phyloP scores from a whole-genome alignment of 1,284 basidiomycete genomes.

The Ceratobasidium sp. region DNA sequence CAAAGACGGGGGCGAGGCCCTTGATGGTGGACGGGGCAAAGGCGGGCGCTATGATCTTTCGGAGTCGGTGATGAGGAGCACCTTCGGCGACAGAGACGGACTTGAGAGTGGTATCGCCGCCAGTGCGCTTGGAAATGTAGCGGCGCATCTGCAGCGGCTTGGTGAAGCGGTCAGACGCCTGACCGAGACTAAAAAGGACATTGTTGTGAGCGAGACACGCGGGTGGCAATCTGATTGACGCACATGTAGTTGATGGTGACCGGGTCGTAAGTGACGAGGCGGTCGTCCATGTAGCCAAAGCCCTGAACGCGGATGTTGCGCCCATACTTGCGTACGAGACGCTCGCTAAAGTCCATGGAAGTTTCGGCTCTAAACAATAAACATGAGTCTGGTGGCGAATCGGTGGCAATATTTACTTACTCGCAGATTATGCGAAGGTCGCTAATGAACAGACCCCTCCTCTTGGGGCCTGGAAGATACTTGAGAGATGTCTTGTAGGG shows the following conservation, averaged over 20 bases:
- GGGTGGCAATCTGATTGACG: constrained; percentile 11
- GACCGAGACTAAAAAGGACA: constrained; percentile 24
- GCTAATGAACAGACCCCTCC: constrained; percentile 43
- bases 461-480: constrained; percentile 44
- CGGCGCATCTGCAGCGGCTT: constrained; percentile 46
- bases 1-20: constrained; percentile 70
- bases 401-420: constrained; percentile 10
- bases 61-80: constrained; percentile 38
- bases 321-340: constrained; percentile 45
- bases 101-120: constrained; percentile 31
- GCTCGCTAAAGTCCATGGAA: constrained; percentile 43
- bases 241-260: constrained; percentile 48
- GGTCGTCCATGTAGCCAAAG: constrained; percentile 45
- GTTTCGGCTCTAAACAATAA: constrained; percentile 28
- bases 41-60: constrained; percentile 57
- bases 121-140: constrained; percentile 40
- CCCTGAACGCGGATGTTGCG: constrained; percentile 46
- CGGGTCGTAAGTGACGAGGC: constrained; percentile 47
- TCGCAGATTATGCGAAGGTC: constrained; percentile 43
- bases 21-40: constrained; percentile 68
- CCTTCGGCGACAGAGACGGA: constrained; percentile 45
- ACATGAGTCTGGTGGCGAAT: not conserved
- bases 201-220: not conserved
- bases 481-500: constrained; percentile 44
- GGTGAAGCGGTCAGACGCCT: constrained; percentile 41